Conservation (phyloP, 2,329 filamentous ascomycete genomes). For the Calonectria honghensis region DNA sequence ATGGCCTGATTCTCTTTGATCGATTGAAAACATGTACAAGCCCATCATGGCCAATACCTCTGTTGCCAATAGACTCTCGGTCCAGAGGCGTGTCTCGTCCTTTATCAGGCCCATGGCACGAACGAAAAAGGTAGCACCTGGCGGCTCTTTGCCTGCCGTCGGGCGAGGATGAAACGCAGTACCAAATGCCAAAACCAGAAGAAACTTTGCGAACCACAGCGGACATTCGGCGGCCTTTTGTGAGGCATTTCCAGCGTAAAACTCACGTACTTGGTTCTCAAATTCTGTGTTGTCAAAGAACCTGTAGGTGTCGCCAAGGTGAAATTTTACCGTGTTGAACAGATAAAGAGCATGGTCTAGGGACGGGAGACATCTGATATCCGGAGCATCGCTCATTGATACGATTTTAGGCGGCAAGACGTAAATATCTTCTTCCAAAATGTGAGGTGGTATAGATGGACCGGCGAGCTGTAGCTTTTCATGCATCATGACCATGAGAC, state of each 20-base stretch:
- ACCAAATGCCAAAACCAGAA: conserved; percentile 67
- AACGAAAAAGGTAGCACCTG: conserved; percentile 57
- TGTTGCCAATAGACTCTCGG: conserved; percentile 61
- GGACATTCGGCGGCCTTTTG: conserved; percentile 45
- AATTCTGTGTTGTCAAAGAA: conserved; percentile 60
- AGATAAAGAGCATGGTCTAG: conserved; percentile 58
- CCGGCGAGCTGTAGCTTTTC: conserved; percentile 55
- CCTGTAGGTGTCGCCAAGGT: conserved; percentile 60
- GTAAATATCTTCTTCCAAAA: conserved; percentile 57
- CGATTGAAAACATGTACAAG: conserved; percentile 62
- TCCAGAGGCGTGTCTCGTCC: conserved; percentile 58
- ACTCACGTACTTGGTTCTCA: conserved; percentile 51
- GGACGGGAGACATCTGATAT: conserved; percentile 59
- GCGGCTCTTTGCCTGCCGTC: conserved; percentile 56
- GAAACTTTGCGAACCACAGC: conserved; percentile 71
- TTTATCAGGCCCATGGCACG: conserved; percentile 61
- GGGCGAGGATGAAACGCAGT: conserved; percentile 52
- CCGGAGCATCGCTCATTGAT: conserved; percentile 47
- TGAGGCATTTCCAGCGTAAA: conserved; percentile 48
- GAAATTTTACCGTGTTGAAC: conserved; percentile 61
- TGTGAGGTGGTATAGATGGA: conserved; percentile 43
- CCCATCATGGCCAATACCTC: conserved; percentile 60
- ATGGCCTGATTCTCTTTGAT: conserved; percentile 60
- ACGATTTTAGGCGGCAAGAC: conserved; percentile 46
- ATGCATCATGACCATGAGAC: conserved; percentile 57